phyloP scores from a whole-genome alignment of 768 basidiomycete genomes.

The Chalciporus piperatus region DNA sequence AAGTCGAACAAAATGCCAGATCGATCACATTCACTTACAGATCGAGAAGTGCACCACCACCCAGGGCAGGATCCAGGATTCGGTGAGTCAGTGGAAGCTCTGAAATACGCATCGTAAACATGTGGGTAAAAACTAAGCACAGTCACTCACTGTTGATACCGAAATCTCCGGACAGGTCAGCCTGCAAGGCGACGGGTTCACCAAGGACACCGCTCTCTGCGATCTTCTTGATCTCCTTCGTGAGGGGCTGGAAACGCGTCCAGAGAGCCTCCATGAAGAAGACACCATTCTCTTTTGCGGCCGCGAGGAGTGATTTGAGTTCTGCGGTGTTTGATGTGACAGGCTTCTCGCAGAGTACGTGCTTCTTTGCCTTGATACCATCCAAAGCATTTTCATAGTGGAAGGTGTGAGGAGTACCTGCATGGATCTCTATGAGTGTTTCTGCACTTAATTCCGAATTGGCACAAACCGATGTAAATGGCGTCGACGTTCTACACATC shows the following conservation, averaged over 20 bases:
- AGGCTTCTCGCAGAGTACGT: conserved; percentile 88
- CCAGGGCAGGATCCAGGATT: conserved; percentile 75
- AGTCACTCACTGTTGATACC: conserved; percentile 53
- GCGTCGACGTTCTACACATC: conserved; percentile 60
- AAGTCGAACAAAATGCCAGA: background rate
- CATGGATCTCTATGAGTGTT: conserved; percentile 1
- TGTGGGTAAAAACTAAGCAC: background rate
- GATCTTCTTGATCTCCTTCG: conserved; percentile 59
- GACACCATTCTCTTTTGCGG: conserved; percentile 74
- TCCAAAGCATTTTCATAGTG: conserved; percentile 78
- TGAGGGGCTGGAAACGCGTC: conserved; percentile 79
- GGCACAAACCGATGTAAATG: conserved; percentile 63
- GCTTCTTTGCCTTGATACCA: conserved; percentile 76
- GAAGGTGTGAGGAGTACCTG: conserved; percentile 81
- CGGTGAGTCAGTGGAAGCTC: conserved; percentile 69
- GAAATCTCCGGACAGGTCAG: conserved; percentile 73
- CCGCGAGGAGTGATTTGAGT: conserved; percentile 63
- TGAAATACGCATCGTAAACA: conserved; percentile 20
- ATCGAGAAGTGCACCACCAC: conserved; percentile 82
- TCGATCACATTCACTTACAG: conserved; percentile 47
- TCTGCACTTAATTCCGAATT: background rate
- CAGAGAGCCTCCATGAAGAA: conserved; percentile 95
- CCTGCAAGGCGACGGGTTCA: conserved; percentile 61
- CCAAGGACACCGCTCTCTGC: conserved; percentile 65
- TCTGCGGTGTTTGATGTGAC: conserved; percentile 78